These are phyloP conservation scores for Musa balbisiana DNA, from an alignment of 202 grass and related monocot species.

Conservation along the genomic window DNA sequence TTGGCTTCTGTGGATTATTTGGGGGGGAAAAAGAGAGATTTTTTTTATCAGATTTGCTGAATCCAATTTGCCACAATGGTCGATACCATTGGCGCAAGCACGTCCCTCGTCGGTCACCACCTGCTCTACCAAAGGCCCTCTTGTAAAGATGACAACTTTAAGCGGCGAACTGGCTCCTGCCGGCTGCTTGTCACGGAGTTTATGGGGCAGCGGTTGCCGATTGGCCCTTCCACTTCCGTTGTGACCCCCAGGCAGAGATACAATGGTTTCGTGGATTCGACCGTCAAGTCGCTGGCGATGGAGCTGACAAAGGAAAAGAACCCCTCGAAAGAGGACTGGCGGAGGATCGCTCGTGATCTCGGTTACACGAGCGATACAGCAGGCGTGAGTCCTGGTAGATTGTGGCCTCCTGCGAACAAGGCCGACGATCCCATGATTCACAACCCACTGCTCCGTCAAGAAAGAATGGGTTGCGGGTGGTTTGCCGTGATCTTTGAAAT, in stretches of 20 bases:
- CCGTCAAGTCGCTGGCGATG: slow-evolving; percentile 42
- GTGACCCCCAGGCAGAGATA: slow-evolving; percentile 28
- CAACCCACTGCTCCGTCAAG: slow-evolving; percentile 66
- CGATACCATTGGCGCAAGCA: slow-evolving; percentile 72
- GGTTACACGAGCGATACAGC: slow-evolving; percentile 31
- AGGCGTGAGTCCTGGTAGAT: slow-evolving; percentile 27
- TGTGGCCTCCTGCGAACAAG: slow-evolving; percentile 65
- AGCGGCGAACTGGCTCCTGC: slow-evolving; percentile 30
- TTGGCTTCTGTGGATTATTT: not conserved
- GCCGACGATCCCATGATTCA: slow-evolving; percentile 69
- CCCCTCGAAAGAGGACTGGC: slow-evolving; percentile 32
- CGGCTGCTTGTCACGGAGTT: slow-evolving; percentile 29
- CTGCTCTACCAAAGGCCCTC: slow-evolving; percentile 44
- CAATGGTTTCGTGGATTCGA: slow-evolving; percentile 34
- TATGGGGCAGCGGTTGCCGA: slow-evolving; percentile 35
- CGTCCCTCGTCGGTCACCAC: slow-evolving; percentile 49
- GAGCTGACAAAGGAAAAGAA: slow-evolving; percentile 55
- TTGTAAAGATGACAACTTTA: slow-evolving; percentile 18
- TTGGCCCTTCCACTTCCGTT: slow-evolving; percentile 22
- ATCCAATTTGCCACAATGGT: slow-evolving; percentile 10
- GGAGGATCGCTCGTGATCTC: slow-evolving; percentile 39
- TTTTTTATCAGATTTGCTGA: not conserved
- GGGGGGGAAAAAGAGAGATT: not conserved
- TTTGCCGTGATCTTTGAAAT: slow-evolving; percentile 81
- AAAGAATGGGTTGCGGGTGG: slow-evolving; percentile 97